phyloP scores from a whole-genome alignment of 1,139 yeast species.

The Scheffersomyces segobiensis region DNA sequence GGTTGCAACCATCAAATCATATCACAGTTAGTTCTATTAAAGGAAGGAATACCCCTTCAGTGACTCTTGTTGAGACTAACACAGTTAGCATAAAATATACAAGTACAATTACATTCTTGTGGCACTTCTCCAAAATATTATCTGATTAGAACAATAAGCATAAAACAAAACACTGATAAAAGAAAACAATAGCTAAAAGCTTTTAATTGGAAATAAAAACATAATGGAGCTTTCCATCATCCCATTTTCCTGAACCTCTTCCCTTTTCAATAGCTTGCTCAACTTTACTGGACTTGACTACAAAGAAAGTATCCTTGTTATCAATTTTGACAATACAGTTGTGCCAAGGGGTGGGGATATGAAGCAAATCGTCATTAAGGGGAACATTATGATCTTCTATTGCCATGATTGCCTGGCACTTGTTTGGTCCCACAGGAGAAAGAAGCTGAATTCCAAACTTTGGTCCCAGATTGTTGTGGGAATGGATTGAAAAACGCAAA shows the following conservation, averaged over 20 bases:
- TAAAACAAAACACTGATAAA: neutral
- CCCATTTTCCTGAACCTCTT: slow-evolving; percentile 26
- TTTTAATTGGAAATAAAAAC: neutral
- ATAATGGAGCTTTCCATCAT: slow-evolving; percentile 13
- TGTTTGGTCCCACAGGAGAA: slow-evolving; percentile 27
- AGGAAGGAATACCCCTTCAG: neutral
- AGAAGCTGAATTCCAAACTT: slow-evolving; percentile 57
- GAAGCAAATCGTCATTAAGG: slow-evolving; percentile 46
- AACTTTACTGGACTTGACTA: slow-evolving; percentile 30
- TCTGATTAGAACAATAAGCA: neutral
- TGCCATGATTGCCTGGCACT: slow-evolving; percentile 38
- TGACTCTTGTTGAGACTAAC: neutral
- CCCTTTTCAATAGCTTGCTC: slow-evolving; percentile 23
- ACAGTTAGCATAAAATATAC: neutral
- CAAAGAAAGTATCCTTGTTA: slow-evolving; percentile 22
- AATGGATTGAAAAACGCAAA: slow-evolving; percentile 60
- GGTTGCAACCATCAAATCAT: neutral
- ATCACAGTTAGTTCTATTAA: neutral
- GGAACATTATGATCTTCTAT: slow-evolving; percentile 31
- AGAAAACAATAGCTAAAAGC: neutral
- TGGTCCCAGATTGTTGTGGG: slow-evolving; percentile 59
- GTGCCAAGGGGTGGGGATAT: slow-evolving; percentile 71
- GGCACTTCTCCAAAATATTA: neutral
- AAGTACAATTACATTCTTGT: neutral
- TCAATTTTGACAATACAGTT: slow-evolving; percentile 51